Percentiles rank a stretch among this genome's conserved stretches.
These are phyloP conservation scores for Tolypocladium sp. DNA, from an alignment of 2,329 filamentous ascomycete species.

Conservation along the genomic window DNA sequence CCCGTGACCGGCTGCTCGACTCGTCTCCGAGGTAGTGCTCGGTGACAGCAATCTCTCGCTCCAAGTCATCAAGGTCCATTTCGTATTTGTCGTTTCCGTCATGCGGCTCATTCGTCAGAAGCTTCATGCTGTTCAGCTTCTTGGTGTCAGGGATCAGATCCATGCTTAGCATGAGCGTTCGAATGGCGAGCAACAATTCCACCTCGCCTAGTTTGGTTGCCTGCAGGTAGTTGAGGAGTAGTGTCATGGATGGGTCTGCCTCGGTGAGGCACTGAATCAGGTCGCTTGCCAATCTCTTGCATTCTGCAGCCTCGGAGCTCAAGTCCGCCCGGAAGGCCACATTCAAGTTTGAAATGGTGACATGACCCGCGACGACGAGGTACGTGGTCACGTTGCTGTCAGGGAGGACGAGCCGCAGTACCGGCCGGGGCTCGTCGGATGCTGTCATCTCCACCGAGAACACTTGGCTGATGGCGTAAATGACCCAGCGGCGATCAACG, in stretches of 20 bases:
- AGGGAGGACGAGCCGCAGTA: slow-evolving; percentile 29
- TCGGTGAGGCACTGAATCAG: slow-evolving; percentile 53
- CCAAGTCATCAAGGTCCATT: slow-evolving; percentile 50
- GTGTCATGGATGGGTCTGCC: slow-evolving; percentile 58
- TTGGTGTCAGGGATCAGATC: slow-evolving; percentile 42
- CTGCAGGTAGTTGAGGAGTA: slow-evolving; percentile 57
- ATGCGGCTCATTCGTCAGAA: slow-evolving; percentile 19
- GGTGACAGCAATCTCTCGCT: slow-evolving; percentile 58
- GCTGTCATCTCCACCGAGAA: slow-evolving; percentile 42
- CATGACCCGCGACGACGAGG: slow-evolving; percentile 49
- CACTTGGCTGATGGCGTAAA: slow-evolving; percentile 53
- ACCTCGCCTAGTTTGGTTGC: slow-evolving; percentile 55
- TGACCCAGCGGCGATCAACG: slow-evolving; percentile 56
- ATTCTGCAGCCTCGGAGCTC: slow-evolving; percentile 31
- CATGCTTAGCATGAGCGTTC: slow-evolving; percentile 59
- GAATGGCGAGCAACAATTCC: slow-evolving; percentile 59
- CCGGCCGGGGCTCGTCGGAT: slow-evolving; percentile 24
- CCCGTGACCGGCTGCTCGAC: slow-evolving; percentile 50
- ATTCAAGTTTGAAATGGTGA: slow-evolving; percentile 50
- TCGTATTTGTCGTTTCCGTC: slow-evolving; percentile 25
- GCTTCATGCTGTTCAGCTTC: slow-evolving; percentile 20
- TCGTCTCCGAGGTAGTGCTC: slow-evolving; percentile 59
- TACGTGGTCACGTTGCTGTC: slow-evolving; percentile 49
- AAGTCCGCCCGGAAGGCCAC: slow-evolving; percentile 45
- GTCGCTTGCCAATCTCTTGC: slow-evolving; percentile 45